Conservation (phyloP, 345 rosid genomes). For the Noccaea caerulescens region DNA sequence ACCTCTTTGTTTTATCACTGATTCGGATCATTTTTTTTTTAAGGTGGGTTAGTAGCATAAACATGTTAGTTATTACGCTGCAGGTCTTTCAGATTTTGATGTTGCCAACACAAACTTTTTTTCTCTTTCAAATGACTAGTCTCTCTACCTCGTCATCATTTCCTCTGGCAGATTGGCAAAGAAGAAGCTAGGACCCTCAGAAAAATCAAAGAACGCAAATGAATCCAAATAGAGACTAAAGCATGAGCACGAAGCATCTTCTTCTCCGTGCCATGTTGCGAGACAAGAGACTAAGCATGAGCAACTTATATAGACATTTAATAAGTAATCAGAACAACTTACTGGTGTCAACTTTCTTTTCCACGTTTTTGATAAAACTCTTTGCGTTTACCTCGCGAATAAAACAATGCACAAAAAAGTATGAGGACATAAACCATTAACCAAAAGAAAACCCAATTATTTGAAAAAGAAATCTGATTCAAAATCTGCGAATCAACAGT, state of each 20-base stretch:
- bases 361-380: slow-evolving; percentile 25
- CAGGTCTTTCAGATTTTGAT: too few relatives aligned
- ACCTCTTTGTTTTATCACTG: too few relatives aligned
- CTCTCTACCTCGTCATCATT: too few relatives aligned
- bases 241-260: not conserved
- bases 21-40: too few relatives aligned
- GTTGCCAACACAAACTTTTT: too few relatives aligned
- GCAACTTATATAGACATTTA: not conserved
- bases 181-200: too few relatives aligned
- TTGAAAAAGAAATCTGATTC: not conserved
- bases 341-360: slow-evolving; percentile 24
- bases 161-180: too few relatives aligned
- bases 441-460: not conserved
- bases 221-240: too few relatives aligned
- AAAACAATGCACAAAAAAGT: slow-evolving; percentile 15
- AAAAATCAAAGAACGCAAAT: too few relatives aligned
- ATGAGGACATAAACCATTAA: slow-evolving; percentile 19
- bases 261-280: slow-evolving; percentile 9
- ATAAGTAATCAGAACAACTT: slow-evolving; percentile 25
- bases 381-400: slow-evolving; percentile 34
- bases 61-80: too few relatives aligned
- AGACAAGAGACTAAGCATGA: not conserved
- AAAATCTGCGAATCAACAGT: not conserved
- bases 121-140: too few relatives aligned
- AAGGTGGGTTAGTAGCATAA: too few relatives aligned